These are phyloP conservation scores for Elongisporangium prolatum DNA, from an alignment of 352 stramenopile genomes.

Conservation along the genomic window DNA sequence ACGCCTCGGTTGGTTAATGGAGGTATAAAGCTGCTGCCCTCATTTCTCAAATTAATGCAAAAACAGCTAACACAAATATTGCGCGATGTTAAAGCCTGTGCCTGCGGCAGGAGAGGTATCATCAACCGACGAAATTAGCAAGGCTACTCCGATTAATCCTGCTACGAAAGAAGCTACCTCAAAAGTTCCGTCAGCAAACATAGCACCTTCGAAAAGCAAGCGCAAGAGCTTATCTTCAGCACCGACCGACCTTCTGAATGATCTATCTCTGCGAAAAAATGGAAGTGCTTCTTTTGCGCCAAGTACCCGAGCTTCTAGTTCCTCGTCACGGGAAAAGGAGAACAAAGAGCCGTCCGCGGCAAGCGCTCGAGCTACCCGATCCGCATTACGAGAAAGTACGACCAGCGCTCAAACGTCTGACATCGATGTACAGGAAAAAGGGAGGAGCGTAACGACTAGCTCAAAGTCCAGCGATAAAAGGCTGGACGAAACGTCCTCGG, in stretches of 20 bases:
- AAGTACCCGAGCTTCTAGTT: not conserved
- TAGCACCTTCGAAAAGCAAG: not conserved
- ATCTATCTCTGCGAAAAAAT: not conserved
- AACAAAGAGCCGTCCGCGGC: not conserved
- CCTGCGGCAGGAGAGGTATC: not conserved
- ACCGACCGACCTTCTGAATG: not conserved
- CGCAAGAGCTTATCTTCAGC: not conserved
- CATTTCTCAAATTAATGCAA: not conserved
- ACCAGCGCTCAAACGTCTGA: not conserved
- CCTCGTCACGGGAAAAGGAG: not conserved
- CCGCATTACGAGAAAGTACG: not conserved
- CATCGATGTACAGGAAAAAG: not conserved
- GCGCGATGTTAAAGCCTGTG: not conserved
- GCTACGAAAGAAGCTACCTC: not conserved
- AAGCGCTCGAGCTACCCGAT: not conserved
- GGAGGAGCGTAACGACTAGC: not conserved
- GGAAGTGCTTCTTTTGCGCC: not conserved
- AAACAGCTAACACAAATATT: not conserved
- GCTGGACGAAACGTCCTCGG: not conserved
- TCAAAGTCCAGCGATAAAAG: no score
- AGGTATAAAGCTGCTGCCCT: constrained; percentile 2
- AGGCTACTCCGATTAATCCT: not conserved
- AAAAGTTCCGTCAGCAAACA: not conserved
- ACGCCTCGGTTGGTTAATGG: constrained; percentile 9
- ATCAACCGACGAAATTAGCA: not conserved